phyloP scores from a whole-genome alignment of 345 rosid genomes.

The Populus tremula region DNA sequence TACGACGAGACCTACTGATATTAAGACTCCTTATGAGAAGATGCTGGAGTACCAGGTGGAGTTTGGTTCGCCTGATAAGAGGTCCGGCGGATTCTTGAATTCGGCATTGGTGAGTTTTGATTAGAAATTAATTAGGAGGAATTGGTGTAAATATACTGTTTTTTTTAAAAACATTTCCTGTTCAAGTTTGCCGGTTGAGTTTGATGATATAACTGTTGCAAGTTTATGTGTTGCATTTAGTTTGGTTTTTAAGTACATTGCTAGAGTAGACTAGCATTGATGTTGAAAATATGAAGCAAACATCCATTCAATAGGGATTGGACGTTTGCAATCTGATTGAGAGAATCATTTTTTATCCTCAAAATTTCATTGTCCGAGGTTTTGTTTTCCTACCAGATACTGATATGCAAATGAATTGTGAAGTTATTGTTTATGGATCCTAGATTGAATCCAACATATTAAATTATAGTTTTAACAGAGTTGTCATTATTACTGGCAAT shows the following conservation, averaged over 20 bases:
- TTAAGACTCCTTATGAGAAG: conserved; percentile 87
- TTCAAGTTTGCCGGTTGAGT: background rate
- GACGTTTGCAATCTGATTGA: background rate
- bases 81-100: conserved; percentile 76
- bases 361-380: background rate
- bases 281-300: background rate
- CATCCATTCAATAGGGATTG: background rate
- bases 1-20: conserved; percentile 74
- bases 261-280: background rate
- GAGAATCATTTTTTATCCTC: background rate
- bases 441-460: background rate
- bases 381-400: background rate
- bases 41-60: conserved; percentile 90
- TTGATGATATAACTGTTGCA: background rate
- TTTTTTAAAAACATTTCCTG: background rate
- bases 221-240: background rate
- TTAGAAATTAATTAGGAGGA: background rate
- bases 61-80: conserved; percentile 86
- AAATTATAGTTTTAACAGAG: background rate
- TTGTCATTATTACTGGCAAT: background rate
- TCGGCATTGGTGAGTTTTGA: conserved; percentile 63
- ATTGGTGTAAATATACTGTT: background rate
- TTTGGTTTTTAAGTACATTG: background rate
- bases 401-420: background rate
- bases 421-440: background rate